A percentile compares a stretch with the other conserved stretches of the same genome.
Evolutionary conservation across 2,329 filamentous ascomycete genomes (phyloP).

Genomic region (Rutstroemia sp.): DNA sequence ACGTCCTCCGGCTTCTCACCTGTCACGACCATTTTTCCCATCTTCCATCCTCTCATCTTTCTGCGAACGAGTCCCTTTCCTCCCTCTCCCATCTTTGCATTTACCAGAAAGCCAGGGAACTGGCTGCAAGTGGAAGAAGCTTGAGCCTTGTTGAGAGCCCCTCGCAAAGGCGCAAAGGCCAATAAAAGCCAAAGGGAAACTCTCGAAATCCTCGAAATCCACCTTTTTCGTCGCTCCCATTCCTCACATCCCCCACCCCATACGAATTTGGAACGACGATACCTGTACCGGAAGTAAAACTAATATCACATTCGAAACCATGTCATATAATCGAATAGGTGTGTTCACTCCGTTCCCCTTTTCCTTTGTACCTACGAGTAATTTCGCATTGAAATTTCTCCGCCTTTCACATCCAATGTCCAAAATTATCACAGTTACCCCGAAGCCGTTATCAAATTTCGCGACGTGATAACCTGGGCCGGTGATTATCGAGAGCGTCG

Average conservation of each 20-base stretch:
- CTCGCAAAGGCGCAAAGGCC: no score
- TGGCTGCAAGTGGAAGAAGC: no score
- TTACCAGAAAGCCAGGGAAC: no score
- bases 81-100: no score
- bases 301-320: background rate
- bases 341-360: background rate
- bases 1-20: background rate
- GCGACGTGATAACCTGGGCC: background rate
- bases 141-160: no score
- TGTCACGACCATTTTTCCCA: no score
- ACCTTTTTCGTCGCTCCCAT: background rate
- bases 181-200: no score
- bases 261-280: no score
- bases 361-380: background rate
- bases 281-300: no score
- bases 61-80: no score
- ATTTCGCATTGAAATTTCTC: background rate
- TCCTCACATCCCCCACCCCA: background rate
- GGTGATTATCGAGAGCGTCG: background rate
- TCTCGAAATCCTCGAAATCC: no score
- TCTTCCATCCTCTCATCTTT: no score
- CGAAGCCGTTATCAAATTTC: background rate
- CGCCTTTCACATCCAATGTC: background rate
- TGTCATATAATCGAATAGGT: background rate
- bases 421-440: constrained; percentile 3